Percentiles rank a stretch among this genome's conserved stretches.
Conservation (phyloP, 2,329 filamentous ascomycete species). For the Clarireedia homoeocarpa region DNA sequence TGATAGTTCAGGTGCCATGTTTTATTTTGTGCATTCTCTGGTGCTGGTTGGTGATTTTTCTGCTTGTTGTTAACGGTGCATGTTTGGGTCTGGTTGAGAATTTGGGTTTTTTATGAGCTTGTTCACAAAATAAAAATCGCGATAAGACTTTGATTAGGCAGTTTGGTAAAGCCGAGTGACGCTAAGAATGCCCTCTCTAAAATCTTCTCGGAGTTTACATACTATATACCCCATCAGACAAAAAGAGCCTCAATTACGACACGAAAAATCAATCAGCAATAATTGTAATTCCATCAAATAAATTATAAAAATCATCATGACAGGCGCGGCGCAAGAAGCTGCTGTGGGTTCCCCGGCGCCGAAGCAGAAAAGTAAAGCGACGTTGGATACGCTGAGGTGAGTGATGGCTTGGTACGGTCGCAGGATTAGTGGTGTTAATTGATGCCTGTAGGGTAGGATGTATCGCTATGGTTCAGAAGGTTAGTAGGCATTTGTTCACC, state of each 20-base stretch:
- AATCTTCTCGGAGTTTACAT: neutral
- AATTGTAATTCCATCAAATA: conserved; percentile 1
- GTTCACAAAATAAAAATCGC: neutral
- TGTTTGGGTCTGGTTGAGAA: no score
- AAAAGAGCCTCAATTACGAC: neutral
- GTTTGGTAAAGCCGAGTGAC: neutral
- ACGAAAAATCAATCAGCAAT: conserved; percentile 15
- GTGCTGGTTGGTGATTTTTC: neutral
- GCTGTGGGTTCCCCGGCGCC: conserved; percentile 49
- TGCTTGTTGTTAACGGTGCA: neutral
- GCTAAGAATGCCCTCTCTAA: neutral
- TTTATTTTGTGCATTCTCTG: neutral
- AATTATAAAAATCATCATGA: conserved; percentile 40
- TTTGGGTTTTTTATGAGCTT: no score
- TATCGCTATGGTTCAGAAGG: conserved; percentile 31
- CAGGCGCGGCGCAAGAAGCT: conserved; percentile 38
- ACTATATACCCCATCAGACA: neutral
- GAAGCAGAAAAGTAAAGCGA: conserved; percentile 71
- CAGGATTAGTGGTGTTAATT: conserved; percentile 11
- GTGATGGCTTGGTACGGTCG: conserved; percentile 21
- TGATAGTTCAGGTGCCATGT: conserved; percentile 38
- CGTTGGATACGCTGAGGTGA: conserved; percentile 73
- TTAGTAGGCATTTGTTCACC: conserved; percentile 12
- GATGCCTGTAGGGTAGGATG: conserved; percentile 28
- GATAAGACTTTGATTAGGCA: neutral